Evolutionary conservation across 2,329 filamentous ascomycete species (phyloP), one percentile per base, ranked within the genome.

Genomic region (Dryadomyces sulphureus): DNA sequence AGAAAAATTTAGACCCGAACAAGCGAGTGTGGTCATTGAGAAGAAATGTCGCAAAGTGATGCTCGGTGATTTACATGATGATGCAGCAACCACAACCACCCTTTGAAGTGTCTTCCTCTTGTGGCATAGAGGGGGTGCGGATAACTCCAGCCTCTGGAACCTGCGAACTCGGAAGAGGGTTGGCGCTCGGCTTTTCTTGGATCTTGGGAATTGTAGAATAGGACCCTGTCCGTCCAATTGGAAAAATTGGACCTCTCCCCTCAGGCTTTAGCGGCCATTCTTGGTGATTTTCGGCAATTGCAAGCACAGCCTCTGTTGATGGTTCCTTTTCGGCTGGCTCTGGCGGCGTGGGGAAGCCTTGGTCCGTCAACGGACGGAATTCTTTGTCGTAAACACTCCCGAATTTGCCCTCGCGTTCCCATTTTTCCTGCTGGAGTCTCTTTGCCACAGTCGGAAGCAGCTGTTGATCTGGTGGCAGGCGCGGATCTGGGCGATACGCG

Each of bases 401-500:
- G 52, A 86, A 84, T 53, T 85, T 87, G 52, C 89, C 89, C 61
- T 95, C 86, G 55, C 80, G 84, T 63, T 93, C 88, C 89, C 88
- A 95, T 61, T 90, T 85, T 62, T 95, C 88, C 65, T 95, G 90
- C 61, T 92, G 85, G 62, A 96, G 73, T 47, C 86, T 76, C 56
- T 83, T 87, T 12, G 92, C 92, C 51, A 96, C 88, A 0, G 92
- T 96, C 1, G 92, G 92, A 11, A 98, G 77, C 45, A 98, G 79
- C 59, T 98, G 92, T 62, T 98, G 85, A 51, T 98, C 92, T 0
- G 88, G 92, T 6, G 92, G 92, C 30, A 98, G 69, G 50, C 88
- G 81, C 25, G 92, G 92, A 59, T 98, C 92, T 0, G 92, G 92
- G 58, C 93, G 94, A 63, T 95, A 98, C 64, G 94, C 87, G 20